Conservation (phyloP, 177 flowering plant genomes). For the Vitis hybrid region DNA sequence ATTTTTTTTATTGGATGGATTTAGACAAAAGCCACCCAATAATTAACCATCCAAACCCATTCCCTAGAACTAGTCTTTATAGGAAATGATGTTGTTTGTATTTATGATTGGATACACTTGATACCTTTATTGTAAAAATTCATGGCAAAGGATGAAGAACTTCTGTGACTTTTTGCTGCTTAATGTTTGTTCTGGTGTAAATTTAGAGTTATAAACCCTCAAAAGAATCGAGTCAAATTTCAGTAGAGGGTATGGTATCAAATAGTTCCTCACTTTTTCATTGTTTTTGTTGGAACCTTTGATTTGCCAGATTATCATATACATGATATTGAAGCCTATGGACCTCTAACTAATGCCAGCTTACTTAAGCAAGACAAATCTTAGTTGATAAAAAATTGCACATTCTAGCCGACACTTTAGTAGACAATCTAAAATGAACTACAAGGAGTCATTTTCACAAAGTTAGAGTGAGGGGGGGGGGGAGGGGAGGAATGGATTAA, state of each 20-base stretch:
- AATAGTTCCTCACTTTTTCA: conserved; percentile 1
- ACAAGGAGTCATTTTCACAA: conserved; percentile 1
- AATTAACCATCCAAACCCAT: neutral
- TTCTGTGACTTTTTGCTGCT: too few relatives aligned
- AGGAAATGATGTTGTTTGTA: neutral
- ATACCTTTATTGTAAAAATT: too few relatives aligned
- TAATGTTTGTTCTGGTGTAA: too few relatives aligned
- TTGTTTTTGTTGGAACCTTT: conserved; percentile 9
- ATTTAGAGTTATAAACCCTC: too few relatives aligned
- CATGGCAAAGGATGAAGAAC: too few relatives aligned
- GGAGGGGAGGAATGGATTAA: neutral
- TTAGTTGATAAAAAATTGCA: neutral
- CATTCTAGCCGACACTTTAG: conserved; percentile 7
- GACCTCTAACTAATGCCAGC: conserved; percentile 6
- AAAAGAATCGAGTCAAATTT: neutral
- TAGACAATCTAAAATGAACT: neutral
- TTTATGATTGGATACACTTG: too few relatives aligned
- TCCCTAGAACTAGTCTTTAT: neutral
- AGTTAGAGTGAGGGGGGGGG: too few relatives aligned
- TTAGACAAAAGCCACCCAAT: neutral
- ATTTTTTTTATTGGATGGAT: neutral
- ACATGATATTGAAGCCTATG: conserved; percentile 3
- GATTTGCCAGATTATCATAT: conserved; percentile 1
- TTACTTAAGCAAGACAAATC: neutral
- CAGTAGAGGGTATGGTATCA: neutral